Evolutionary conservation across 164 flowering plant genomes (phyloP), one percentile per base, ranked within the genome.

Genomic region (Aristolochia fimbriata): DNA sequence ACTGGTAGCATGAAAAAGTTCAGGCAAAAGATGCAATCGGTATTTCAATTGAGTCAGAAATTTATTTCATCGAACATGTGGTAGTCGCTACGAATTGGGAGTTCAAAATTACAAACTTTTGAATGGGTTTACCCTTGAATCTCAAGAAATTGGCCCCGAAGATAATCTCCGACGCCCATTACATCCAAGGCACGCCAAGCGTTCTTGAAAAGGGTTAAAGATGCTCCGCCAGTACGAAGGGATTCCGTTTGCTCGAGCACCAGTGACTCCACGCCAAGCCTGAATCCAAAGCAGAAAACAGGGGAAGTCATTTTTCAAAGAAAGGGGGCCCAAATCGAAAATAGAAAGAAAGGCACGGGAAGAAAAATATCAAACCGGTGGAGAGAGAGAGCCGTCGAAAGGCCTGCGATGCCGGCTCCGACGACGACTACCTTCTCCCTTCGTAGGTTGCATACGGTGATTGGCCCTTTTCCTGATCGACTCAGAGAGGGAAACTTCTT

Each of bases 131-230:
- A 89, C 98, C 96, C 96, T 83, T 85, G 75, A 68, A 92, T 79
- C 70, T 86, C 87, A 64, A 80, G 69, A 70, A 89, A 92, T 48
- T 92, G 94, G 63, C 49, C 60, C 66, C 98, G 71, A 19, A 92
- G 88, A 27, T 78, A 72, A 63, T 71, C 68, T 27, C 84, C 96
- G 49, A 92, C 96, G 15, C 96, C 96, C 47, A 89, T 70, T 12
- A 76, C 82, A 74, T 89, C 98, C 70, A 92, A 66, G 2, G 82
- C 96, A n/a, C 79, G 70, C 98, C 98, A 92, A 0, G 96, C 98
- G 68, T 89, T 92, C 76, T 89, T 89, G 76, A 86, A 89, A 19
- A 89, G 86, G 15, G 96, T 89, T 33, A 92, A 70, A 6, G 96
- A 92, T 17, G 93, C 83, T 51, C 96, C 98, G 20, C 86, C 78